These are phyloP conservation scores for Conticribra weissflogii DNA, from an alignment of 108 stramenopile genomes.

Conservation along the genomic window DNA sequence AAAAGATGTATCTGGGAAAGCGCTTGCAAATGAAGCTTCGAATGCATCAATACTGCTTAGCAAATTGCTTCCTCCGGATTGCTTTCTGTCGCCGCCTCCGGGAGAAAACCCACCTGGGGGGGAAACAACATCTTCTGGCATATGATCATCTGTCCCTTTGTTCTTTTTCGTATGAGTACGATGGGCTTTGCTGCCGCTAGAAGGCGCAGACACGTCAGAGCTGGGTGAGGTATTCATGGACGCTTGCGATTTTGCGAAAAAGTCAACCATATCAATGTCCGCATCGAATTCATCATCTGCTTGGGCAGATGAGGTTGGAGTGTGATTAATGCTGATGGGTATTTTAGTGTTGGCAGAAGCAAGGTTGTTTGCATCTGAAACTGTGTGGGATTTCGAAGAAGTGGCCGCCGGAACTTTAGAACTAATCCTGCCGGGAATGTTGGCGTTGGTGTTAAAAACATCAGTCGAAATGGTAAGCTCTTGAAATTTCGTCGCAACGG, in stretches of 20 bases:
- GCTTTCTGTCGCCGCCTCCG: background rate
- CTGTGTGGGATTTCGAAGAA: background rate
- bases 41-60: conserved; percentile 80
- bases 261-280: conserved; percentile 51
- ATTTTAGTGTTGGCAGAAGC: conserved; percentile 27
- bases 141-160: conserved; percentile 30
- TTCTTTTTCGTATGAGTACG: conserved; percentile 24
- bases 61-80: conserved; percentile 27
- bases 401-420: background rate
- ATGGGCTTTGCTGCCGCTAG: background rate
- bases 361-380: background rate
- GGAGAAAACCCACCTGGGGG: conserved; percentile 8
- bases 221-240: conserved; percentile 2
- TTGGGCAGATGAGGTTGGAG: conserved; percentile 7
- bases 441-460: background rate
- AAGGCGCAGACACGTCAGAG: background rate
- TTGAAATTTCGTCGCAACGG: background rate
- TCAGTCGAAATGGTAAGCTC: background rate
- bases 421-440: background rate
- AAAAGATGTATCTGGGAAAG: conserved; percentile 63
- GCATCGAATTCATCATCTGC: conserved; percentile 50
- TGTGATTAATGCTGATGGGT: conserved; percentile 21
- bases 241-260: conserved; percentile 33
- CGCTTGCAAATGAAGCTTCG: conserved; percentile 76
- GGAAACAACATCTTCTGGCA: conserved; percentile 38